Evolutionary conservation across 2,329 filamentous ascomycete genomes (phyloP), one percentile per base, ranked within the genome.

Genomic region (Penicillium sp.): DNA sequence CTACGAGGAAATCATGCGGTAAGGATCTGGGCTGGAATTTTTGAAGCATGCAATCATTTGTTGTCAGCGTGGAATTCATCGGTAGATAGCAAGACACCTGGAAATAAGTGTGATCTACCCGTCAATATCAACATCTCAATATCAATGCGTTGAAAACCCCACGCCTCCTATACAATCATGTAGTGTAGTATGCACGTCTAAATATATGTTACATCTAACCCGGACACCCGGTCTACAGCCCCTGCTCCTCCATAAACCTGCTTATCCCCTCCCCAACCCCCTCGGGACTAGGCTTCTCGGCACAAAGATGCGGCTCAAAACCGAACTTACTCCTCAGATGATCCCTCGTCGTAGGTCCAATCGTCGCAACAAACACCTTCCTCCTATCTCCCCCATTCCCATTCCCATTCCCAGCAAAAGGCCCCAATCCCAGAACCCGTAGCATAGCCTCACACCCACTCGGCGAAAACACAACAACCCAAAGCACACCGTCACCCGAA

Each of bases 1-100:
- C 75, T 99, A 92, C 77, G 86, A 96, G 73, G 94, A 99, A 79
- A 97, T 97, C 67, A 97, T 87, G 85, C 81, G 85, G 74, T 86
- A 80, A 54, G 45, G 20, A 22, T 36, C 7, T 18, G 25, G 25
- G 25, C 25, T 7, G 33, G 24, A 41, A 49, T 51, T 41, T 46
- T 53, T 41, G 41, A 30, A 57, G 44, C 56, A 57, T 56, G 46
- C 52, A 53, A 56, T 49, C 39, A 38, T 41, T 44, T 51, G 11
- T 46, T 43, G 30, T 49, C 39, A 39, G 39, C 28, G 46, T 41
- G 20, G 20, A 38, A 36, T 11, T 49, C 18, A 10, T 27, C 28
- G 10, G 35, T 50, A 44, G 51, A 53, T 53, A 53, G 46, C 36
- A 28, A 46, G 33, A n/a, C 35, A 36, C 1, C 35, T 20, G 35